Evolutionary conservation across 192 early-diverging fungal genomes (phyloP).

Genomic region (Linnemannia exigua): DNA sequence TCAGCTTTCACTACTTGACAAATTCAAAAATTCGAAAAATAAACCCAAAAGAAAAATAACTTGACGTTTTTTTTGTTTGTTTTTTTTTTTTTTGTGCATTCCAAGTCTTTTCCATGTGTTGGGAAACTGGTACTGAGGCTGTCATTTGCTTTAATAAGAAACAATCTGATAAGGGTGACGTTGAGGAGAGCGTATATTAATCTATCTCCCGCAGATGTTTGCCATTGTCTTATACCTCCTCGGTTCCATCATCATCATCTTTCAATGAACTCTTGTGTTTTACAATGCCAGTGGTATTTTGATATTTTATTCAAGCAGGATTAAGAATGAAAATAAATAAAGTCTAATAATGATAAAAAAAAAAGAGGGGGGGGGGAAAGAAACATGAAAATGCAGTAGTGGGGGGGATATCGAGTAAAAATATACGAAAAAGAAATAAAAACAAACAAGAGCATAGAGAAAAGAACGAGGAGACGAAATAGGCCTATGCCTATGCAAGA

Average conservation of each 20-base stretch:
- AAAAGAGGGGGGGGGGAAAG: constrained; percentile 12
- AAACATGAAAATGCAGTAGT: constrained; percentile 13
- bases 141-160: too few species aligned
- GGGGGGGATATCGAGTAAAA: neutral
- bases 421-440: constrained; percentile 9
- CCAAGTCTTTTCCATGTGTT: too few species aligned
- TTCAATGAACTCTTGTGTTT: too few species aligned
- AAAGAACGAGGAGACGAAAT: constrained; percentile 5
- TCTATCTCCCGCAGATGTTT: too few species aligned
- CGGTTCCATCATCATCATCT: neutral
- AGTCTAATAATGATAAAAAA: neutral
- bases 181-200: too few species aligned
- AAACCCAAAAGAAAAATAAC: neutral
- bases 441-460: constrained; percentile 20
- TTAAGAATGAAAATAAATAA: constrained; percentile 9
- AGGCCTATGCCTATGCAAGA: constrained; percentile 20
- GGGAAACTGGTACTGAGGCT: too few species aligned
- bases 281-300: constrained; percentile 19
- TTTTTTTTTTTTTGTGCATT: neutral
- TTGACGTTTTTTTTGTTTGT: too few species aligned
- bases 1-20: neutral
- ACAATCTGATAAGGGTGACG: too few species aligned
- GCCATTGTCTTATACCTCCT: neutral
- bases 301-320: neutral
- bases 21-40: neutral